Percentiles rank a stretch among this genome's conserved stretches.
Conservation (phyloP, 2,329 filamentous ascomycete genomes). For the Dendryphion nanum region DNA sequence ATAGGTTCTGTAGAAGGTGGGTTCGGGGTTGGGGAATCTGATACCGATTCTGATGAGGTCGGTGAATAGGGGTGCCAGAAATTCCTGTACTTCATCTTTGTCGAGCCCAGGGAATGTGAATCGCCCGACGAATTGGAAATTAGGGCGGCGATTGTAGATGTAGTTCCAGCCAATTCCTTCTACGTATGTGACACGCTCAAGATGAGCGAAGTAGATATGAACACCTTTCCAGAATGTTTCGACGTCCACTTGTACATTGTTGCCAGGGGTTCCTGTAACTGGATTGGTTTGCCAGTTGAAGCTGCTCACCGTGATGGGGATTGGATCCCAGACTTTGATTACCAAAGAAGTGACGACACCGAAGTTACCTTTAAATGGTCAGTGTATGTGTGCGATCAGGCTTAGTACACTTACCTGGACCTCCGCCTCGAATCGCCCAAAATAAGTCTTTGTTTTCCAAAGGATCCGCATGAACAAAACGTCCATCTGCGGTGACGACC, state of each 20-base stretch:
- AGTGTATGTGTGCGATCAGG: not conserved
- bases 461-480: conserved; percentile 21
- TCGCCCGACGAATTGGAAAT: conserved; percentile 15
- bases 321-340: conserved; percentile 25
- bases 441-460: conserved; percentile 25
- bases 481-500: conserved; percentile 25
- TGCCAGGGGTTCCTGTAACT: conserved; percentile 15
- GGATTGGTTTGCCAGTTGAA: conserved; percentile 24
- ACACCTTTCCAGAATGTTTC: conserved; percentile 28
- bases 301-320: conserved; percentile 23
- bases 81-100: conserved; percentile 11
- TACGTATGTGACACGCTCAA: conserved; percentile 21
- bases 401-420: conserved; percentile 16
- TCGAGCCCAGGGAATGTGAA: conserved; percentile 19
- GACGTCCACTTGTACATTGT: conserved; percentile 12
- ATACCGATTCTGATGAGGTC: conserved; percentile 18
- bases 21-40: conserved; percentile 13
- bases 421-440: conserved; percentile 29
- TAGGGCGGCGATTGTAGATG: conserved; percentile 10
- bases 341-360: conserved; percentile 27
- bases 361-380: conserved; percentile 20
- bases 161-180: conserved; percentile 26
- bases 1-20: conserved; percentile 17
- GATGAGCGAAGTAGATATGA: conserved; percentile 18
- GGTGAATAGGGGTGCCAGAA: conserved; percentile 19